Percentiles rank a stretch among this genome's conserved stretches.
phyloP scores from a whole-genome alignment of 169 alveolate genomes.

The Eimeria mitis region DNA sequence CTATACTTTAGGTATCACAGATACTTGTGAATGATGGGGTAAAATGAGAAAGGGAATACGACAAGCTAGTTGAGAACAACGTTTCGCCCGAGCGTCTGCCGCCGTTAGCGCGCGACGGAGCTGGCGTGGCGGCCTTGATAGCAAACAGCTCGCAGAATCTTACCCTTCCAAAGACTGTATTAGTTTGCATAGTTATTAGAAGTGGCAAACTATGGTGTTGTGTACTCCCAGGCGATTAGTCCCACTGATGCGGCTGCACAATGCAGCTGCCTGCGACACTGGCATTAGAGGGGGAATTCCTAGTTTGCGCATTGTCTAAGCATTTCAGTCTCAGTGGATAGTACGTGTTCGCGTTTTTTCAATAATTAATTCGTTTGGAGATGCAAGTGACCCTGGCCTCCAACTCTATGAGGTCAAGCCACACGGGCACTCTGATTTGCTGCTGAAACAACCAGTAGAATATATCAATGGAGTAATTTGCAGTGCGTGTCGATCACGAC shows the following conservation, averaged over 20 bases:
- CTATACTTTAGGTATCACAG: not conserved
- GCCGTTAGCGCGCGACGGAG: slow-evolving; percentile 6
- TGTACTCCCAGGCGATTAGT: not conserved
- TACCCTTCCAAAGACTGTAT: not conserved
- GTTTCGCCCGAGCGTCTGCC: not conserved
- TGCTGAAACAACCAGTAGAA: not conserved
- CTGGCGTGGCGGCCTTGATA: not conserved
- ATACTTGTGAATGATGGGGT: not conserved
- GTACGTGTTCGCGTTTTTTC: not conserved
- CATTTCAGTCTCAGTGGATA: not conserved
- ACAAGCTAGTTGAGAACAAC: not conserved
- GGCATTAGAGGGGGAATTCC: not conserved
- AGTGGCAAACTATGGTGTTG: not conserved
- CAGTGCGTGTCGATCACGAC: not conserved
- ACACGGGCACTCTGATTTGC: not conserved
- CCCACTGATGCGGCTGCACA: not conserved
- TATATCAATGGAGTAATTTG: not conserved
- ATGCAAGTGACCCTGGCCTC: not conserved
- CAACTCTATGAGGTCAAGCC: not conserved
- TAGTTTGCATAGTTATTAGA: not conserved
- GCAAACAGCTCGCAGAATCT: not conserved
- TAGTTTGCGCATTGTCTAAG: not conserved
- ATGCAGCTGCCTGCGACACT: not conserved
- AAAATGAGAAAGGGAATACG: not conserved
- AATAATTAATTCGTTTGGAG: not conserved